Evolutionary conservation across 2,329 filamentous ascomycete species (phyloP).

Genomic region (Claviceps sp.): DNA sequence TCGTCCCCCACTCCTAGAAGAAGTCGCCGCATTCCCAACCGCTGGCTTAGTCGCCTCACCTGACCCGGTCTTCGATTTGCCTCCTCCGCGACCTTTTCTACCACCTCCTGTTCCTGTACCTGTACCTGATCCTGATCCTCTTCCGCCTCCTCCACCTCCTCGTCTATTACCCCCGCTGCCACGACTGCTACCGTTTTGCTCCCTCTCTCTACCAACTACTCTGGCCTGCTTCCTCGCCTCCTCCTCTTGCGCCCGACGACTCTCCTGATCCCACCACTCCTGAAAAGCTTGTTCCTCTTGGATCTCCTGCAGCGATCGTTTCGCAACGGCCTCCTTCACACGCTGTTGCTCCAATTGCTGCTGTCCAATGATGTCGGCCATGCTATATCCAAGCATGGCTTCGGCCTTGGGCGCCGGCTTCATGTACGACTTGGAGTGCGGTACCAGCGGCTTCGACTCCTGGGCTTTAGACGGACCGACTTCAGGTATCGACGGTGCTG

Average conservation of each 20-base stretch:
- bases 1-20: neutral
- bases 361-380: slow-evolving; percentile 79
- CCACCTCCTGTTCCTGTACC: slow-evolving; percentile 5
- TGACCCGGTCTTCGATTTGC: slow-evolving; percentile 13
- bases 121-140: slow-evolving; percentile 10
- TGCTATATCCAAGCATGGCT: slow-evolving; percentile 53
- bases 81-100: slow-evolving; percentile 11
- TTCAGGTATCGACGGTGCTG: slow-evolving; percentile 12
- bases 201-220: slow-evolving; percentile 24
- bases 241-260: slow-evolving; percentile 53
- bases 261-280: slow-evolving; percentile 90
- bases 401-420: slow-evolving; percentile 46
- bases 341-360: slow-evolving; percentile 75
- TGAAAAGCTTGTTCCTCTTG: slow-evolving; percentile 96
- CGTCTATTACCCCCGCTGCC: slow-evolving; percentile 16
- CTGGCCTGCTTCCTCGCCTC: slow-evolving; percentile 30
- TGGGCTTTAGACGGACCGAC: slow-evolving; percentile 15
- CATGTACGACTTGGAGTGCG: slow-evolving; percentile 50
- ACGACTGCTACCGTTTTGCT: slow-evolving; percentile 7
- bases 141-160: slow-evolving; percentile 5
- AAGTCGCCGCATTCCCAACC: neutral
- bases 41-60: slow-evolving; percentile 7
- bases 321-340: slow-evolving; percentile 72
- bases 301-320: slow-evolving; percentile 83
- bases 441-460: slow-evolving; percentile 31